Evolutionary conservation across 345 rosid species (phyloP), one percentile per base, ranked within the genome.

Genomic region (Syzygium aromaticum): DNA sequence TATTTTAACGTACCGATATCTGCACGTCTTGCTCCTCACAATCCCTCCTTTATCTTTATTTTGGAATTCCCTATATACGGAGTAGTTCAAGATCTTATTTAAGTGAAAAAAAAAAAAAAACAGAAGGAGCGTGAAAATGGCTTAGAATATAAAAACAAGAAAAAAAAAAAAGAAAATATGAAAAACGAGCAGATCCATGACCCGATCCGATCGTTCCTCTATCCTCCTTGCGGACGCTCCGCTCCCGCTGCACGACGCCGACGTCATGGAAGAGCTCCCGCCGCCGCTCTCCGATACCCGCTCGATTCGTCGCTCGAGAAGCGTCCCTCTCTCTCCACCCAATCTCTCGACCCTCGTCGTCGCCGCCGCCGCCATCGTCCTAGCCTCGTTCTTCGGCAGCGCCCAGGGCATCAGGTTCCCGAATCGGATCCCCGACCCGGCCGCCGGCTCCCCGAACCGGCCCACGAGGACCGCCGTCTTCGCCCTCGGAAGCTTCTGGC

Each of bases 401-500:
- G 93, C 94, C 3, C 16, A 89, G 22, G 91, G 89, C 90, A 94
- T 97, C 88, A 93, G 98, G 54, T 86, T 97, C 7, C 92, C 94
- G 21, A 91, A 88, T 88, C 96, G 89, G 92, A 90, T 93, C 92
- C 89, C 95, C 1, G 90, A 89, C 46, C 8, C 91, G 46, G 27
- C 88, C 13, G 85, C 52, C 28, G 92, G 91, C 52, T 89, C 90
- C 5, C 90, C 94, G 5, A 92, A 90, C 73, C 94, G 84, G 11
- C 93, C 91, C 1, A 82, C 90, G 9, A 94, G 91, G 86, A 90
- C 91, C 1, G 99, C 99, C 21, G 96, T 96, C 73, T 96, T 96
- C 56, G 92, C 99, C 28, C 95, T 96, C 7, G 99, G 99, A 2
- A 92, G 99, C 93, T 97, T 97, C 95, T 97, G 95, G 99, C 91